A percentile compares a stretch with the other conserved stretches of the same genome.
phyloP scores from a whole-genome alignment of 139 green algal genomes.

The Chara braunii region DNA sequence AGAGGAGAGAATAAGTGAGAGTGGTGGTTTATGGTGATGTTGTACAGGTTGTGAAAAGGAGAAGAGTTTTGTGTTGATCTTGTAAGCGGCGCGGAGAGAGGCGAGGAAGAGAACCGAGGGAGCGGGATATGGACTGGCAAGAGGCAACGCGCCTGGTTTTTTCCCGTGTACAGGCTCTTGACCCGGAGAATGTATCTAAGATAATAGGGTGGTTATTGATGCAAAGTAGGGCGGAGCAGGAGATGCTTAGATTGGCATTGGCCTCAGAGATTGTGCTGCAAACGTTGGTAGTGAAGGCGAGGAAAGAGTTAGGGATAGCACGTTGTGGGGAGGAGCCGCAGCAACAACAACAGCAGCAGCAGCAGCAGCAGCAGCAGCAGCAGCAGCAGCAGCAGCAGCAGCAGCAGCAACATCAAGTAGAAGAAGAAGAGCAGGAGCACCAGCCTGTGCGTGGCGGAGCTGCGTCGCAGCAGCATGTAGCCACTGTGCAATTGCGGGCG shows the following conservation, averaged over 20 bases:
- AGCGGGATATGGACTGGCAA: conserved; percentile 13
- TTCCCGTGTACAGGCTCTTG: not conserved
- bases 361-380: no score
- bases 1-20: no score
- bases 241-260: not conserved
- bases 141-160: not conserved
- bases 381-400: no score
- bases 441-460: not conserved
- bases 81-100: no score
- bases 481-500: no score
- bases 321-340: not conserved
- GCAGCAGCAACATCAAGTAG: no score
- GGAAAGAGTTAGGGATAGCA: not conserved
- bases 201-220: conserved; percentile 10
- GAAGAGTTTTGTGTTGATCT: no score
- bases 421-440: not conserved
- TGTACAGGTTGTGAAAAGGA: no score
- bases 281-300: not conserved
- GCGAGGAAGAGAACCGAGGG: no score
- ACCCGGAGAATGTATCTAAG: conserved; percentile 7
- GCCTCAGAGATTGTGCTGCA: conserved; percentile 1
- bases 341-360: not conserved
- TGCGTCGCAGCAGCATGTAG: no score
- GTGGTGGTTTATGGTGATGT: no score
- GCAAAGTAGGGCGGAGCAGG: conserved; percentile 1